Evolutionary conservation across 2,329 filamentous ascomycete species (phyloP).

Genomic region (Cytospora schulzeri): DNA sequence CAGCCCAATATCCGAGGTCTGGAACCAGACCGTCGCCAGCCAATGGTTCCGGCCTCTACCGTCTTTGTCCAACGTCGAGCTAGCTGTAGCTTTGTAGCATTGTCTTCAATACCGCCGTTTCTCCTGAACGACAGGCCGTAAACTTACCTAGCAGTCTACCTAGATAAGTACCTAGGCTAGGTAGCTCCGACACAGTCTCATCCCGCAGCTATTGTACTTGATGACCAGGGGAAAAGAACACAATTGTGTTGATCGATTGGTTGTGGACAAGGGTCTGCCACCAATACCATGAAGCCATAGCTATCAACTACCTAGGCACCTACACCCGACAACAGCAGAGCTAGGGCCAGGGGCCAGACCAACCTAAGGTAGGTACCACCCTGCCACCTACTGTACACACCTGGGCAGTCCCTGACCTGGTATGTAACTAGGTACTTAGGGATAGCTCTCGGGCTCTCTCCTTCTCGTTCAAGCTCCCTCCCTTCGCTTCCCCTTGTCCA

Average conservation of each 20-base stretch:
- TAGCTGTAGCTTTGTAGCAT: background rate
- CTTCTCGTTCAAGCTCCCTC: background rate
- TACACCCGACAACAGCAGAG: too few species aligned
- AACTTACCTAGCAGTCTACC: too few species aligned
- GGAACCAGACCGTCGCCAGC: background rate
- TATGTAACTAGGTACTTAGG: too few species aligned
- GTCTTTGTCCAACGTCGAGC: background rate
- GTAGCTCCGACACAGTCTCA: background rate
- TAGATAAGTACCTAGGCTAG: too few species aligned
- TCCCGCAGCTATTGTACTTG: background rate
- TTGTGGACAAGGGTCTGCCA: background rate
- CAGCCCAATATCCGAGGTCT: background rate
- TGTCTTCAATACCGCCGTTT: background rate
- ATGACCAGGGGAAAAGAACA: background rate
- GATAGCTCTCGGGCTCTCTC: background rate
- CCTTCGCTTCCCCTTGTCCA: background rate
- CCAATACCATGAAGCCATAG: background rate
- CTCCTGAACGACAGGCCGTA: background rate
- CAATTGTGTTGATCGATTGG: background rate
- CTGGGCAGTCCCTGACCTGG: too few species aligned
- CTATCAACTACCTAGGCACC: too few species aligned
- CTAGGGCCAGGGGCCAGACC: too few species aligned
- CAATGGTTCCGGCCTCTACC: background rate
- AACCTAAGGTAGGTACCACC: too few species aligned
- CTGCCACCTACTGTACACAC: too few species aligned